Percentiles rank a stretch among this genome's conserved stretches.
Evolutionary conservation across 2,329 filamentous ascomycete genomes (phyloP).

Genomic region (Cladosporium sphaerospermum): DNA sequence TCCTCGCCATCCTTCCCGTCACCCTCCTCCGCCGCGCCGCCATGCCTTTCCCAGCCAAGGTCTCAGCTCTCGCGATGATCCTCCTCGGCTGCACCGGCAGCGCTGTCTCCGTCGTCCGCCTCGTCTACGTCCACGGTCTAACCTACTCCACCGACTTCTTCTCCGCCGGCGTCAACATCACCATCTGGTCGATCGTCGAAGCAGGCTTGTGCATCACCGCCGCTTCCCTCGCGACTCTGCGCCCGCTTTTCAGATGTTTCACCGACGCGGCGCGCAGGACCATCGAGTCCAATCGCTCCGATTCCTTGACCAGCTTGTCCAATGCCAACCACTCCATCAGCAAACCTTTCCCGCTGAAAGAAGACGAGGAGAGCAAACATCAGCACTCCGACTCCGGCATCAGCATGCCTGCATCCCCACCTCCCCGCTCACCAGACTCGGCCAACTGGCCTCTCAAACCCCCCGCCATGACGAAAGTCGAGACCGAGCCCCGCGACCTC

Average conservation of each 20-base stretch:
- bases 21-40: conserved; percentile 36
- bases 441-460: neutral
- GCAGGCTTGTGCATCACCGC: conserved; percentile 32
- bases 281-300: neutral
- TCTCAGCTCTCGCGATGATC: conserved; percentile 36
- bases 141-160: conserved; percentile 20
- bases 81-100: conserved; percentile 30
- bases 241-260: conserved; percentile 26
- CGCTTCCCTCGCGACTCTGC: conserved; percentile 28
- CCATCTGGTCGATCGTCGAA: conserved; percentile 30
- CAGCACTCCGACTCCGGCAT: neutral
- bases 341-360: neutral
- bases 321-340: neutral
- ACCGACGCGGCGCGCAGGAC: conserved; percentile 8
- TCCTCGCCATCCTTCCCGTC: conserved; percentile 35
- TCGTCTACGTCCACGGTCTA: conserved; percentile 20
- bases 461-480: neutral
- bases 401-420: neutral
- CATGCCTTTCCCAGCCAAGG: conserved; percentile 36
- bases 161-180: conserved; percentile 21
- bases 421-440: neutral
- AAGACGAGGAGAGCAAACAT: neutral
- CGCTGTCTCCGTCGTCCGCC: conserved; percentile 21
- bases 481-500: neutral
- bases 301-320: neutral